Conservation (phyloP, 176 grass and related monocot genomes). For the Alopecurus myosuroides region DNA sequence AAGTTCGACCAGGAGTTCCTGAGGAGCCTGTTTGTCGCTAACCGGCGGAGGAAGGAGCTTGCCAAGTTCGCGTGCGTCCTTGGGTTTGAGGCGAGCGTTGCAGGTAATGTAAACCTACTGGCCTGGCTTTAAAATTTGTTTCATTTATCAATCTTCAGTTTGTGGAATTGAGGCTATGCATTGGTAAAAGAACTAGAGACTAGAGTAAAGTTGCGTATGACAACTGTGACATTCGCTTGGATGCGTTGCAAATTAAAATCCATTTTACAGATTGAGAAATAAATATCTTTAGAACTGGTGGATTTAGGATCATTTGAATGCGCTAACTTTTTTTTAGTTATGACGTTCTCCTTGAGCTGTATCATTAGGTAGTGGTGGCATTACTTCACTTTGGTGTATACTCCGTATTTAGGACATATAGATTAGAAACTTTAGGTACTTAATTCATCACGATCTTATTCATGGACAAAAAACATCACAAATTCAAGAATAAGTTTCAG, state of each 20-base stretch:
- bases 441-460: not conserved
- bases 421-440: not conserved
- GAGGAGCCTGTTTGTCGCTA: conserved; percentile 54
- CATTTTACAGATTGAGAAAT: not conserved
- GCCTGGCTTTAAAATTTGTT: conserved; percentile 3
- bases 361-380: not conserved
- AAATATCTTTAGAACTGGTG: not conserved
- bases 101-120: conserved; percentile 41
- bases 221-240: not conserved
- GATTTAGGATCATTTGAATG: not conserved
- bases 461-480: conserved; percentile 1
- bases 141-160: conserved; percentile 5
- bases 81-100: conserved; percentile 49
- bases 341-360: not conserved
- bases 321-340: not conserved
- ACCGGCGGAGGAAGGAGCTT: conserved; percentile 66
- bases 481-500: not conserved
- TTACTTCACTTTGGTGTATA: conserved; percentile 6
- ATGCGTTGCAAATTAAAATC: not conserved
- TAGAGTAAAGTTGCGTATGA: not conserved
- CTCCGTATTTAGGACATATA: not conserved
- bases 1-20: conserved; percentile 63
- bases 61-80: conserved; percentile 43
- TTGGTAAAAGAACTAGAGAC: not conserved
- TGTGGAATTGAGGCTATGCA: not conserved